Evolutionary conservation across 108 stramenopile genomes (phyloP), one percentile per base, ranked within the genome.

Genomic region (Nannochloropsis gaditana): DNA sequence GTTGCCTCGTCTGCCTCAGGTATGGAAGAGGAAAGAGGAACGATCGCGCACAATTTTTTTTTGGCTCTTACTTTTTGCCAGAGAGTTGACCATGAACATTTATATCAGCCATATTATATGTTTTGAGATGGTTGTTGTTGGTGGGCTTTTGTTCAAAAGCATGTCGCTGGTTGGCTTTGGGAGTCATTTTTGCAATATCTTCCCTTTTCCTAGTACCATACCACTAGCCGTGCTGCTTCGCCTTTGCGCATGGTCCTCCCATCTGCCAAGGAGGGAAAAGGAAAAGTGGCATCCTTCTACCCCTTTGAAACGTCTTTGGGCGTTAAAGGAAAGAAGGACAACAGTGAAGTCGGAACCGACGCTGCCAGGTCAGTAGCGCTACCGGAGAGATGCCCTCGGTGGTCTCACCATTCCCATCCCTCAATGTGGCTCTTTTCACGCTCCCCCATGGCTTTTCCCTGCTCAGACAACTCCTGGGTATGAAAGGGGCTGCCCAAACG

Each of bases 401-500:
- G 2, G n/a, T n/a, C 59, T 73, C 59, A 2, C n/a, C 59, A 73
- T 73, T n/a, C 5, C n/a, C 59, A n/a, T 73, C 59, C 59, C 5
- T 73, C 59, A 15, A 2, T 73, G 19, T n/a, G 19, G 2, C 59
- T n/a, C 59, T 73, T n/a, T 11, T 11, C 11, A 9, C 47, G 10
- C 11, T 11, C 47, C 47, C 11, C 47, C 47, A 11, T 50, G 47
- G 10, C 11, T 50, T 11, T 11, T 50, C 47, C 47, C 47, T 50
- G 9, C 10, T 9, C 11, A 50, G 47, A 11, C 47, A 50, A 50
- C 47, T 50, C 47, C 47, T 50, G 47, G 47, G 47, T 11, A 50
- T 50, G 47, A 50, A 50, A 87, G 90, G 88, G 9, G 90, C 90
- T 15, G 87, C 90, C 41, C 86, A 85, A 41, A 90, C 90, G 21